phyloP scores from a whole-genome alignment of 805 yeast species.

The Candida silvicultrix region DNA sequence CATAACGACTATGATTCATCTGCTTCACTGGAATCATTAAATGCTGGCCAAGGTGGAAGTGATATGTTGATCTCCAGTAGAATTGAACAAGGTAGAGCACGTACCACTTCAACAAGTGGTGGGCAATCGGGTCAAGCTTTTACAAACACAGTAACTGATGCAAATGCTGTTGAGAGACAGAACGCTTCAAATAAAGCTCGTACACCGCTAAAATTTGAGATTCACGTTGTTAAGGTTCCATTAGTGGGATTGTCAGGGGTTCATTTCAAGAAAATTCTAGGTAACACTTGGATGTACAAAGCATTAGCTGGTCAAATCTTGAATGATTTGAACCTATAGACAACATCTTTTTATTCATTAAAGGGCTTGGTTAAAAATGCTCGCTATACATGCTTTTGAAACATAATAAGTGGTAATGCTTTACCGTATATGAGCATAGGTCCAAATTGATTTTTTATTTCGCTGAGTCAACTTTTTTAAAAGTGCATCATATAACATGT shows the following conservation, averaged over 20 bases:
- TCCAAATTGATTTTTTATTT: too few relatives aligned
- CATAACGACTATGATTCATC: slow-evolving; percentile 33
- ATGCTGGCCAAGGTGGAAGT: slow-evolving; percentile 38
- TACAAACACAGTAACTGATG: slow-evolving; percentile 2
- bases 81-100: slow-evolving; percentile 38
- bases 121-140: slow-evolving; percentile 4
- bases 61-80: slow-evolving; percentile 56
- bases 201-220: slow-evolving; percentile 80
- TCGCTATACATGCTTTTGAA: too few relatives aligned
- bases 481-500: too few relatives aligned
- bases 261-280: slow-evolving; percentile 87
- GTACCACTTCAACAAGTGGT: slow-evolving; percentile 7
- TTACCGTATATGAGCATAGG: too few relatives aligned
- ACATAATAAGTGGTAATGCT: too few relatives aligned
- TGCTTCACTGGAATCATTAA: slow-evolving; percentile 57
- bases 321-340: slow-evolving; percentile 20
- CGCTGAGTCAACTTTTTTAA: too few relatives aligned
- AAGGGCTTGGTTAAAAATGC: too few relatives aligned
- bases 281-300: slow-evolving; percentile 94
- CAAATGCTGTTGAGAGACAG: slow-evolving; percentile 5
- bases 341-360: too few relatives aligned
- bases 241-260: slow-evolving; percentile 87
- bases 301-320: slow-evolving; percentile 82
- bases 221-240: slow-evolving; percentile 88
- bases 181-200: slow-evolving; percentile 23